Percentiles rank a stretch among this genome's conserved stretches.
phyloP scores from a whole-genome alignment of 2,329 filamentous ascomycete genomes.

The Colletotrichum sp. region DNA sequence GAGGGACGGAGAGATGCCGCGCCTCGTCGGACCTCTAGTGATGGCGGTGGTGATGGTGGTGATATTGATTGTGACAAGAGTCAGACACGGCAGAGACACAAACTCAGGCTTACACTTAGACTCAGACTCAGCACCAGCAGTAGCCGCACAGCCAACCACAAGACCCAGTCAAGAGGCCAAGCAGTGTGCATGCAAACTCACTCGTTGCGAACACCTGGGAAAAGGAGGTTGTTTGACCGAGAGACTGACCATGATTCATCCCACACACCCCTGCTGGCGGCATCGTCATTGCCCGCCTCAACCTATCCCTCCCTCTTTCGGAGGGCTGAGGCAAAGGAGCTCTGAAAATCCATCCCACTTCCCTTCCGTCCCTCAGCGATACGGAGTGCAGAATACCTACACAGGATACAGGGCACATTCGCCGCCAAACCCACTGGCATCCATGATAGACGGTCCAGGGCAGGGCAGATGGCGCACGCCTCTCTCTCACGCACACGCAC shows the following conservation, averaged over 20 bases:
- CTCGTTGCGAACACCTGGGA: not conserved
- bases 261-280: not conserved
- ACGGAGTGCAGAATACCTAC: not conserved
- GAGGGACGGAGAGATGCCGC: not conserved
- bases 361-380: not conserved
- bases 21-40: not conserved
- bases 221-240: slow-evolving; percentile 8
- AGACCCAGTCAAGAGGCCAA: not conserved
- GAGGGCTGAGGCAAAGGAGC: not conserved
- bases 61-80: not conserved
- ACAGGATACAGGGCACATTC: not conserved
- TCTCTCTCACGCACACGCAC: not conserved
- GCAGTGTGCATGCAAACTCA: not conserved
- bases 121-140: not conserved
- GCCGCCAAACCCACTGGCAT: slow-evolving; percentile 3
- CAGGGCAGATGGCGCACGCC: not conserved
- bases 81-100: not conserved
- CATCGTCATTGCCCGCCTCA: not conserved
- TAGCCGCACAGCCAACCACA: not conserved
- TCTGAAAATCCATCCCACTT: slow-evolving; percentile 11
- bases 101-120: not conserved
- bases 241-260: slow-evolving; percentile 12
- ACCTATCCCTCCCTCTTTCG: not conserved
- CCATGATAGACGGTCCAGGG: not conserved
- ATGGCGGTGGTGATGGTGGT: not conserved